phyloP scores from a whole-genome alignment of 306 rosid genomes.

The Quillaja saponaria region DNA sequence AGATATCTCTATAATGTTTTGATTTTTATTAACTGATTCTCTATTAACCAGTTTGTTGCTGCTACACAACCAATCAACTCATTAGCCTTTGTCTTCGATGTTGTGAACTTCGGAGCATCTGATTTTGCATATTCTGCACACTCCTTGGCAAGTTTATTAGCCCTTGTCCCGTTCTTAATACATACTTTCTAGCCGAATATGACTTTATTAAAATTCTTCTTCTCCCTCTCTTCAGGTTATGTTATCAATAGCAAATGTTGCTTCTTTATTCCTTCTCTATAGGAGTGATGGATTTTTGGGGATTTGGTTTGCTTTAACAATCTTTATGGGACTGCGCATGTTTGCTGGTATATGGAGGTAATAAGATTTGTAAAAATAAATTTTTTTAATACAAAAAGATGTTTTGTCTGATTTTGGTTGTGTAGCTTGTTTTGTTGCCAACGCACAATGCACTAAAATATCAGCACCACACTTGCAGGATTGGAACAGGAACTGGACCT shows the following conservation, averaged over 20 bases:
- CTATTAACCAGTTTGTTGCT: constrained; percentile 76
- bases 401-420: no score
- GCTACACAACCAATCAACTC: constrained; percentile 94
- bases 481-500: constrained; percentile 96
- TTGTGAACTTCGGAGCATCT: constrained; percentile 95
- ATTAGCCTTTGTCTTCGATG: constrained; percentile 88
- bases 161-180: not conserved
- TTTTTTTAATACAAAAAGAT: no score
- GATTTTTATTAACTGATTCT: not conserved
- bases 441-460: no score
- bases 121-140: constrained; percentile 90
- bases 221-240: constrained; percentile 51
- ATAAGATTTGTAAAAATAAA: no score
- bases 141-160: constrained; percentile 63
- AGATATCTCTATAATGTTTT: not conserved
- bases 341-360: constrained; percentile 95
- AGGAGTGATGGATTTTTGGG: constrained; percentile 76
- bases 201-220: not conserved
- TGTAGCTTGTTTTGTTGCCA: no score
- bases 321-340: constrained; percentile 84
- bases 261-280: constrained; percentile 59
- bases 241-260: constrained; percentile 70
- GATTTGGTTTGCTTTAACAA: constrained; percentile 83
- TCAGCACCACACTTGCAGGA: constrained; percentile 49
- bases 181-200: not conserved